phyloP scores from a whole-genome alignment of 495 filamentous ascomycete genomes.

The Aspergillus mulundensis region DNA sequence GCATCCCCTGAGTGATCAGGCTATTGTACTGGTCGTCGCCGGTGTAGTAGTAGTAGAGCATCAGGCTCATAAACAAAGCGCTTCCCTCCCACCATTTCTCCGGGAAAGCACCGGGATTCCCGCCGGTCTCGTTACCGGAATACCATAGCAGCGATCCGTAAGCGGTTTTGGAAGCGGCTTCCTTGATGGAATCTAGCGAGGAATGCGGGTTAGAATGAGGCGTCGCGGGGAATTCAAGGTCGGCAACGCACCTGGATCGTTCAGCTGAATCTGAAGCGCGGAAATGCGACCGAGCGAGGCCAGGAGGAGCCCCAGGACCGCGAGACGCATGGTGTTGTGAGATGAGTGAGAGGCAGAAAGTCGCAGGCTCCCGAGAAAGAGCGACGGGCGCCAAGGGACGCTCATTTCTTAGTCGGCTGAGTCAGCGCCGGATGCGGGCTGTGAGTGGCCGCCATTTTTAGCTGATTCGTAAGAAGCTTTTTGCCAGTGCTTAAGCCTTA shows the following conservation, averaged over 20 bases:
- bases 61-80: slow-evolving; percentile 50
- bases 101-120: slow-evolving; percentile 55
- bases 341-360: not conserved
- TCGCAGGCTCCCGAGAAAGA: not conserved
- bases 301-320: not conserved
- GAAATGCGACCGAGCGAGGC: not conserved
- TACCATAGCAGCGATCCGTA: slow-evolving; percentile 70
- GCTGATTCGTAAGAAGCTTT: slow-evolving; percentile 8
- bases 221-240: not conserved
- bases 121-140: slow-evolving; percentile 58
- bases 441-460: slow-evolving; percentile 3
- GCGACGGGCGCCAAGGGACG: not conserved
- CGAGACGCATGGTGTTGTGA: slow-evolving; percentile 12
- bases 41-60: slow-evolving; percentile 55
- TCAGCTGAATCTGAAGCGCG: slow-evolving; percentile 7
- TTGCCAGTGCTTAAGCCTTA: not conserved
- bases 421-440: not conserved
- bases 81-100: slow-evolving; percentile 77
- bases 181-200: slow-evolving; percentile 60
- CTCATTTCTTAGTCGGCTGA: not conserved
- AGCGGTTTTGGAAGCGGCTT: slow-evolving; percentile 54
- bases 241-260: slow-evolving; percentile 3
- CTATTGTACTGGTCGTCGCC: slow-evolving; percentile 52
- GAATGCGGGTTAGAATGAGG: not conserved
- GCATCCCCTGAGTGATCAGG: slow-evolving; percentile 45